Evolutionary conservation across 768 basidiomycete genomes (phyloP), one percentile per base, ranked within the genome.

Genomic region (Tremella fuciformis): DNA sequence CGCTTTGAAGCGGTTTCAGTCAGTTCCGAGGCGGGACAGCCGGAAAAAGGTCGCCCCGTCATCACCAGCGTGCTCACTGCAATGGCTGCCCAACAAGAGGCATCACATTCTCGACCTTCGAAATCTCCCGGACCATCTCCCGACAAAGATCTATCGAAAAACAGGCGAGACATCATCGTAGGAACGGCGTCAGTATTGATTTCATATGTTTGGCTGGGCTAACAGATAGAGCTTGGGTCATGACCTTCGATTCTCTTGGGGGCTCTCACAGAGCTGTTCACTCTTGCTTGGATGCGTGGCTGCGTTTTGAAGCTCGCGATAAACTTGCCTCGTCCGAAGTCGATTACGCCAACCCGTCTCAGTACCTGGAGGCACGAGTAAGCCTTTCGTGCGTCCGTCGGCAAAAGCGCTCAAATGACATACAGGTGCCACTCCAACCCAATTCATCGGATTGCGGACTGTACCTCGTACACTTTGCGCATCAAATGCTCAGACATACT

Each of bases 401-500:
- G 18, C n/a, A n/a, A 26, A 46, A 26, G 37, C 44, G 13, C 21
- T 13, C 29, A 25, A 34, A 13, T 25, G 37, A 38, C n/a, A 11
- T 56, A 11, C 64, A 94, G 90, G 89, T 92, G 2, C 94, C 94
- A 2, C 79, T 80, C 21, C 96, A 99, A 71, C 84, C 85, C 15
- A 97, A 98, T 71, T 89, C 81, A 63, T 89, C 86, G 69, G 93
- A 97, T 74, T 99, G 96, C 65, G 96, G 96, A 6, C 74, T 96
- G 25, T 99, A 89, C 75, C 81, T 98, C 13, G 80, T 98, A 11
- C 91, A 98, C 70, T 90, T 90, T 51, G 88, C 86, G 8, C 80
- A 85, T 65, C 84, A 83, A 0, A 89, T 98, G 70, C 83, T 96
- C 76, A 77, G 71, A 8, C 78, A 87, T 53, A 87, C 90, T 0